Percentiles rank a stretch among this genome's conserved stretches.
Evolutionary conservation across 495 filamentous ascomycete genomes (phyloP).

Genomic region (Apiosordaria backusii): DNA sequence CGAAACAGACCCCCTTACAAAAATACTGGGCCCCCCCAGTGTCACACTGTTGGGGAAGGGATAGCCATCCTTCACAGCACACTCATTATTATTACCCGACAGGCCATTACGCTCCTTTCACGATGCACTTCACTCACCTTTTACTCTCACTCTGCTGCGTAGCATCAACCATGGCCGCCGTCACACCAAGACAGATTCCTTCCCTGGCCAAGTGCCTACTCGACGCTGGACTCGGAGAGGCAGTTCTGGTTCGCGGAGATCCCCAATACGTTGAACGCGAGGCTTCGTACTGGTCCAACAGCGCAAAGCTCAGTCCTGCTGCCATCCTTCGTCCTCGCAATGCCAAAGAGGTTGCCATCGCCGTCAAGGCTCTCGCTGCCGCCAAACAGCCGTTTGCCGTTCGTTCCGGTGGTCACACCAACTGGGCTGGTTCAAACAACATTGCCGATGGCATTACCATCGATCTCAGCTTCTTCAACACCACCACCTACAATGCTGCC

Average conservation of each 20-base stretch:
- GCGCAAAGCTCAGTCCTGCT: slow-evolving; percentile 30
- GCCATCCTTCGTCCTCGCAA: slow-evolving; percentile 39
- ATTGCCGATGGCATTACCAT: slow-evolving; percentile 49
- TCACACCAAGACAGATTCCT: neutral
- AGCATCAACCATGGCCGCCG: slow-evolving; percentile 1
- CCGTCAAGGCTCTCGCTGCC: slow-evolving; percentile 28
- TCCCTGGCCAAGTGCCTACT: neutral
- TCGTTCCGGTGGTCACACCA: slow-evolving; percentile 48
- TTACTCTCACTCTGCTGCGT: neutral
- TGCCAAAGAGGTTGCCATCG: slow-evolving; percentile 36
- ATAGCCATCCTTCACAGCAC: neutral
- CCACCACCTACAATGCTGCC: slow-evolving; percentile 22
- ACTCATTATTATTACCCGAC: neutral
- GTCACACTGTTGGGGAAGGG: neutral
- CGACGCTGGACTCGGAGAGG: neutral
- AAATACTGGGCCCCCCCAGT: neutral
- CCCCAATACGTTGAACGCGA: slow-evolving; percentile 13
- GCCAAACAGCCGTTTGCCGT: slow-evolving; percentile 46
- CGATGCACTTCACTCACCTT: neutral
- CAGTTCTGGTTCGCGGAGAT: slow-evolving; percentile 12
- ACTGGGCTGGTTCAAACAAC: slow-evolving; percentile 43
- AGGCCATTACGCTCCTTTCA: neutral
- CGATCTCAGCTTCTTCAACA: slow-evolving; percentile 47
- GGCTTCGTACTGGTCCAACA: slow-evolving; percentile 48
- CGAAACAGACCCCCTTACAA: neutral